Percentiles rank a stretch among this genome's conserved stretches.
phyloP scores from a whole-genome alignment of 2,329 filamentous ascomycete genomes.

The Fusarium floridanum region DNA sequence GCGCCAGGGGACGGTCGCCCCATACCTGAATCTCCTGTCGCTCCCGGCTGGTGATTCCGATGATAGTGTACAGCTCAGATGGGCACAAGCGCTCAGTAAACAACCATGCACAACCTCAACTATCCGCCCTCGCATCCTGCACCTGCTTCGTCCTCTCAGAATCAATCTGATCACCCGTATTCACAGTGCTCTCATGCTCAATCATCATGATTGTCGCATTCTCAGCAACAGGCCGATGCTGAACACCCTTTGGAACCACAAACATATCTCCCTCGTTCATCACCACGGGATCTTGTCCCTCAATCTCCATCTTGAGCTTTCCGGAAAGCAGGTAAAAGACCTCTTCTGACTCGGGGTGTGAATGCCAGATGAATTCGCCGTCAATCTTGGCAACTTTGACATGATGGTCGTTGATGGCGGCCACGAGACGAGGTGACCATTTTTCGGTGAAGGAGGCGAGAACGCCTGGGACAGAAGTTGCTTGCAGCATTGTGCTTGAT shows the following conservation, averaged over 20 bases:
- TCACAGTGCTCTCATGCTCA: slow-evolving; percentile 50
- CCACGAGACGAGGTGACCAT: slow-evolving; percentile 51
- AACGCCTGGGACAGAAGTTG: slow-evolving; percentile 42
- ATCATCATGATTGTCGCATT: slow-evolving; percentile 54
- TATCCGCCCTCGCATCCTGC: slow-evolving; percentile 31
- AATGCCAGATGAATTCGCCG: slow-evolving; percentile 57
- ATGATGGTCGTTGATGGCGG: slow-evolving; percentile 53
- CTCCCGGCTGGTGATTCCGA: no score
- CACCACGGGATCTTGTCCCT: slow-evolving; percentile 44
- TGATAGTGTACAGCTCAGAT: neutral
- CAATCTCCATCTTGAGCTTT: slow-evolving; percentile 51
- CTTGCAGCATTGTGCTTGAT: slow-evolving; percentile 24
- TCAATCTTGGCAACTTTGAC: slow-evolving; percentile 57
- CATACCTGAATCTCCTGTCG: neutral
- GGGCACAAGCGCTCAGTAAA: neutral
- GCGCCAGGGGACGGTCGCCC: accelerated
- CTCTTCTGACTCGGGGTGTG: slow-evolving; percentile 57
- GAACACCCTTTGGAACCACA: slow-evolving; percentile 53
- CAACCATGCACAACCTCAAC: neutral
- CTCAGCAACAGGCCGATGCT: slow-evolving; percentile 54
- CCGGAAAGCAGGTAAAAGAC: slow-evolving; percentile 56
- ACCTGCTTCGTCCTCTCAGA: slow-evolving; percentile 43
- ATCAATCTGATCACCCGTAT: slow-evolving; percentile 45
- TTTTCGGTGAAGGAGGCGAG: slow-evolving; percentile 47
- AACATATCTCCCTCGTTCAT: slow-evolving; percentile 52